A percentile compares a stretch with the other conserved stretches of the same genome.
These are phyloP conservation scores for Aspergillus sp. DNA, from an alignment of 2,329 filamentous ascomycete species.

Conservation along the genomic window DNA sequence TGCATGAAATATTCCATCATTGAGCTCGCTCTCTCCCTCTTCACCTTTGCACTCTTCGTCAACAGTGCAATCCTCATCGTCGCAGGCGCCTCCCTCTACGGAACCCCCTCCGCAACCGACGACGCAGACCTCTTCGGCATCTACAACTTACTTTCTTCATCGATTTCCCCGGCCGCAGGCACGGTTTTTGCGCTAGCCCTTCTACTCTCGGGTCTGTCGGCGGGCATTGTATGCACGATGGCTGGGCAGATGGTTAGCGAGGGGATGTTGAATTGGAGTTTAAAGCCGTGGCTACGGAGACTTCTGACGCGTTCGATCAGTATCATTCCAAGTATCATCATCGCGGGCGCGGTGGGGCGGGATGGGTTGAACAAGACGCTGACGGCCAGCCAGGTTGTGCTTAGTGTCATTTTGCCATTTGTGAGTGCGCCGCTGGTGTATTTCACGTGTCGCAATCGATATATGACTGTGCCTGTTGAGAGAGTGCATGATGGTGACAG, in stretches of 20 bases:
- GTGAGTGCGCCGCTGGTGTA: conserved; percentile 82
- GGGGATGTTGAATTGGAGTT: conserved; percentile 75
- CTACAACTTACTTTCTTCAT: conserved; percentile 69
- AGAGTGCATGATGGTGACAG: conserved; percentile 36
- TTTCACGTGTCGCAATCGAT: conserved; percentile 78
- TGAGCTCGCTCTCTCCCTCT: conserved; percentile 73
- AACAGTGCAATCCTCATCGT: conserved; percentile 83
- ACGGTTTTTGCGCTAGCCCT: conserved; percentile 84
- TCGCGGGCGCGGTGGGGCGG: conserved; percentile 76
- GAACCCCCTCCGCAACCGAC: conserved; percentile 59
- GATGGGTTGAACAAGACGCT: conserved; percentile 72
- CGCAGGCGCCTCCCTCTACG: conserved; percentile 75
- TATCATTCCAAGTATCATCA: conserved; percentile 80
- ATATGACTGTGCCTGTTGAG: conserved; percentile 72
- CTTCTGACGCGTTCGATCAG: conserved; percentile 78
- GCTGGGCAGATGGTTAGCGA: conserved; percentile 88
- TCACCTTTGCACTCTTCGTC: conserved; percentile 83
- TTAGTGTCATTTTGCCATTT: conserved; percentile 80
- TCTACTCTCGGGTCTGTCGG: conserved; percentile 77
- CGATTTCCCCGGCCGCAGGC: conserved; percentile 75
- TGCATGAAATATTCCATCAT: conserved; percentile 75
- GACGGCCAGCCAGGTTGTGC: conserved; percentile 75
- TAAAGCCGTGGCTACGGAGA: conserved; percentile 77
- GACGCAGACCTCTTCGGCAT: conserved; percentile 83
- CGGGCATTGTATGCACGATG: conserved; percentile 87